Conservation (phyloP, 345 rosid species). For the Salix arbutifolia region DNA sequence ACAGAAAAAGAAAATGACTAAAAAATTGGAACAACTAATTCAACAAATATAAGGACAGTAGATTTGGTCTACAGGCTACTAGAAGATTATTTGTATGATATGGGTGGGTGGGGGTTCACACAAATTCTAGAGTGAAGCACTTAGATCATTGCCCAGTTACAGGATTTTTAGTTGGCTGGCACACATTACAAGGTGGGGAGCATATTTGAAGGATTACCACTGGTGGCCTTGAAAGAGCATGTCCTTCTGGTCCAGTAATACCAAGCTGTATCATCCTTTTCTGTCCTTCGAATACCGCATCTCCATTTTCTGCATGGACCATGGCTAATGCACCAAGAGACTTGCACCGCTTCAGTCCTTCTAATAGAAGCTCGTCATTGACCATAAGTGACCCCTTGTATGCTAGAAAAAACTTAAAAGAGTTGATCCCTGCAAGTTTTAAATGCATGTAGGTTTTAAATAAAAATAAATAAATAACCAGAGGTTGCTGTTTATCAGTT, state of each 20-base stretch:
- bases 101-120: too few relatives aligned
- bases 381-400: constrained; percentile 86
- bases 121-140: background rate
- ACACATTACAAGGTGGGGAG: background rate
- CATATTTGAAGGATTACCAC: constrained; percentile 46
- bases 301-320: constrained; percentile 99
- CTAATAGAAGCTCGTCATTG: constrained; percentile 73
- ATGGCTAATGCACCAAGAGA: constrained; percentile 94
- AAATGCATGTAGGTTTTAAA: background rate
- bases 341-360: constrained; percentile 82
- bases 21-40: background rate
- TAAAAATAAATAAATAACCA: background rate
- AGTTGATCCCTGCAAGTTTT: constrained; percentile 70
- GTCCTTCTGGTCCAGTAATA: constrained; percentile 96
- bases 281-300: constrained; percentile 95
- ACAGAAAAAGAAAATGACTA: background rate
- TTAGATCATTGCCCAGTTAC: background rate
- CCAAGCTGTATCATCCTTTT: constrained; percentile 86
- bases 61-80: background rate
- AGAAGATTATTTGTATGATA: background rate
- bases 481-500: background rate
- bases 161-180: background rate
- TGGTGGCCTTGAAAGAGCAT: constrained; percentile 90
- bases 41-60: background rate
- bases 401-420: constrained; percentile 96